Evolutionary conservation across 148 eudicot species (phyloP).

Genomic region (Gaultheria prostrata): DNA sequence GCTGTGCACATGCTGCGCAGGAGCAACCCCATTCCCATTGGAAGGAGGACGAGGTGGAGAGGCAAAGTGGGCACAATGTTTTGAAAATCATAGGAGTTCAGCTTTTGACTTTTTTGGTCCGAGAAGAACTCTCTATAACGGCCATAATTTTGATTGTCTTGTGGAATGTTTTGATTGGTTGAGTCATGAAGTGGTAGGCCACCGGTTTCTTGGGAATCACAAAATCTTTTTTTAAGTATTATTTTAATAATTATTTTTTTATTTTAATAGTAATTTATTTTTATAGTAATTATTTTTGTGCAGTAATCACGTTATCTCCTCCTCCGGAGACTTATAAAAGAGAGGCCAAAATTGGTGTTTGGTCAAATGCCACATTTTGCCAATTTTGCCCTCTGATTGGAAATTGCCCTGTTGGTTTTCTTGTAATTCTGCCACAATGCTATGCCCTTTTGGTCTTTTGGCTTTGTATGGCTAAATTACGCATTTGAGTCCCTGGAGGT

Average conservation of each 20-base stretch:
- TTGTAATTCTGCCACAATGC: too few species aligned
- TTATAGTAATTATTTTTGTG: background rate
- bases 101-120: background rate
- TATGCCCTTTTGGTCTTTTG: too few species aligned
- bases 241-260: background rate
- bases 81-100: background rate
- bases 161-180: background rate
- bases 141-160: background rate
- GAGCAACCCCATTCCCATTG: too few species aligned
- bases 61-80: background rate
- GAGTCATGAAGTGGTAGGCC: background rate
- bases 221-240: background rate
- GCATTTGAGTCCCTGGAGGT: too few species aligned
- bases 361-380: too few species aligned
- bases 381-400: too few species aligned
- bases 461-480: too few species aligned
- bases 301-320: background rate
- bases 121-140: background rate
- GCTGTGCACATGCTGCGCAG: too few species aligned
- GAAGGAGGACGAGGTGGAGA: background rate
- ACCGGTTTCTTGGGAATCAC: background rate
- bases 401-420: too few species aligned
- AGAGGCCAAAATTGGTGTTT: too few species aligned
- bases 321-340: too few species aligned
- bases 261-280: background rate